phyloP scores from a whole-genome alignment of 1,139 yeast species.

The Diutina siamensis region DNA sequence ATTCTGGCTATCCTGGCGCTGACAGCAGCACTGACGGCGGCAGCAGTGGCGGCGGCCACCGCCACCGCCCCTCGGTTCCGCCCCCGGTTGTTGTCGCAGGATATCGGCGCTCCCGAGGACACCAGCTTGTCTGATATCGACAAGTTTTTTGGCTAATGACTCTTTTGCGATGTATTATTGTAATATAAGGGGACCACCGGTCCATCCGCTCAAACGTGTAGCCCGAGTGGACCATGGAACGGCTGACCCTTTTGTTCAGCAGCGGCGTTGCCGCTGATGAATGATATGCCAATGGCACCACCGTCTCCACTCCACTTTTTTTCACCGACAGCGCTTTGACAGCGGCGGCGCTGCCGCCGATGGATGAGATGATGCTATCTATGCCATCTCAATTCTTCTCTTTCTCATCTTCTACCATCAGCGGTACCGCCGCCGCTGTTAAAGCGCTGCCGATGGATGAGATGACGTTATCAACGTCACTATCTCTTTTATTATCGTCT shows the following conservation, averaged over 20 bases:
- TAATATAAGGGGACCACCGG: background rate
- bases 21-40: conserved; percentile 1
- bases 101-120: conserved; percentile 5
- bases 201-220: background rate
- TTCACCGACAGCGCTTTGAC: background rate
- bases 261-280: no score
- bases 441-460: no score
- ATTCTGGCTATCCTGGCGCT: conserved; percentile 4
- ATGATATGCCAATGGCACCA: background rate
- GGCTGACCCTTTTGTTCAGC: no score
- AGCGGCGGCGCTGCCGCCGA: background rate
- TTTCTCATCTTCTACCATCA: no score
- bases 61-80: background rate
- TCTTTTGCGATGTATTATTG: background rate
- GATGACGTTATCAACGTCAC: no score
- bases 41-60: background rate
- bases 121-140: conserved; percentile 45
- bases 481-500: no score
- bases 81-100: conserved; percentile 5
- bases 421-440: no score
- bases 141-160: conserved; percentile 31
- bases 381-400: no score
- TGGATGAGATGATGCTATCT: no score
- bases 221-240: no score
- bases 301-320: background rate